phyloP scores from a whole-genome alignment of 208 protist species.

The Acanthamoeba triangularis region DNA sequence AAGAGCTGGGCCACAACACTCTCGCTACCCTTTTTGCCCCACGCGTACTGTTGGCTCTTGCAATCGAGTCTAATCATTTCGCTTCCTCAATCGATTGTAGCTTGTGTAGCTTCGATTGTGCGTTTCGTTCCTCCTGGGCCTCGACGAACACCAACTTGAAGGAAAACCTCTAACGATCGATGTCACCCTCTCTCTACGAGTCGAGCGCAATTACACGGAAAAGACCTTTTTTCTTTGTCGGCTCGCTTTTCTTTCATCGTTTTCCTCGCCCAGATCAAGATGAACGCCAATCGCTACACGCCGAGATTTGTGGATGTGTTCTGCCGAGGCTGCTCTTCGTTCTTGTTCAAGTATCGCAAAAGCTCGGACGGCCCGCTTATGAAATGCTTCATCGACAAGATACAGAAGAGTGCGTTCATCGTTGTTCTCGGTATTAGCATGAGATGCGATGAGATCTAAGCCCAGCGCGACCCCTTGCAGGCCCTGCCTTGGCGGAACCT shows the following conservation, averaged over 20 bases:
- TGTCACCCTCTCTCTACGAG: too few relatives aligned
- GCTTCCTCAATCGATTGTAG: background rate
- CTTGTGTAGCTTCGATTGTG: too few relatives aligned
- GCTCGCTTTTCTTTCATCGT: background rate
- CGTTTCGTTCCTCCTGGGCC: too few relatives aligned
- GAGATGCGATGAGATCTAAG: background rate
- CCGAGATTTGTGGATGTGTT: conserved; percentile 56
- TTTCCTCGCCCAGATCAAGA: background rate
- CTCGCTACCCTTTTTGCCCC: conserved; percentile 47
- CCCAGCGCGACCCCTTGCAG: background rate
- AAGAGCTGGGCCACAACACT: conserved; percentile 60
- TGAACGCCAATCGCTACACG: conserved; percentile 50
- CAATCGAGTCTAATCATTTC: conserved; percentile 32
- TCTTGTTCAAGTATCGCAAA: conserved; percentile 61
- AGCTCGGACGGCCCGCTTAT: background rate
- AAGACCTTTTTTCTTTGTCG: background rate
- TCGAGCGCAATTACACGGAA: too few relatives aligned
- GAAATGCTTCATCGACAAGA: conserved; percentile 61
- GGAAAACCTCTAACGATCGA: background rate
- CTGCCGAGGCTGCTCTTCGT: conserved; percentile 3
- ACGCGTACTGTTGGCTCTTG: conserved; percentile 56
- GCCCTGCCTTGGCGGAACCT: background rate
- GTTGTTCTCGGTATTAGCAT: background rate
- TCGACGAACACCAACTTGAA: background rate
- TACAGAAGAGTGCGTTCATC: background rate